Evolutionary conservation across 345 rosid species (phyloP), one percentile per base, ranked within the genome.

Genomic region (Microthlaspi erraticum): DNA sequence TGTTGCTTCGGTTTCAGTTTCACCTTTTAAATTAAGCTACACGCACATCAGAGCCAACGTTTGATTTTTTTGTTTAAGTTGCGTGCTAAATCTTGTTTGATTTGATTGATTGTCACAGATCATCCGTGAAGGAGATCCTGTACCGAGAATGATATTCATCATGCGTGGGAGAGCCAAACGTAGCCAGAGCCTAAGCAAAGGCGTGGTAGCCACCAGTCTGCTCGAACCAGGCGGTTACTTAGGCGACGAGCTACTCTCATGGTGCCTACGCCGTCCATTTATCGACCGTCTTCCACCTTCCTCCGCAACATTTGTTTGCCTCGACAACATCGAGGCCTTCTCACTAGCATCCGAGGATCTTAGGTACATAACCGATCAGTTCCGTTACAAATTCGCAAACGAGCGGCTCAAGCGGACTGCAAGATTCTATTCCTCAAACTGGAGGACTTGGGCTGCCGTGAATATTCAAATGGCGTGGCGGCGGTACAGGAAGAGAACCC

Each of bases 361-460:
- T 13, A 81, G 84, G 57, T 93, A 88, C 86, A 86, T 93, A 17
- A 91, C 97, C 0, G 92, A 91, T 10, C 97, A 93, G 37, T 93
- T 93, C 77, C 87, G 96, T 3, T 90, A 93, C 80, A 85, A 74
- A 73, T 90, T 93, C 5, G 82, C 93, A 7, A 87, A 85, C 36
- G 87, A 87, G 73, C 83, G 84, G 72, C 87, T 90, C 3, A 93
- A 86, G 80, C 66, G 96, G 62, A 93, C 86, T 0, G 89, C 96
- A 2, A 87, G 98, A 81, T 88, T 85, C 73, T 91, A 88, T 64
- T 93, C 98, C 5, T 93, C 97, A 11, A 90, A 87, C 66, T 93
- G 98, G 96, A 68, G 96, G 54, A 86, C 91, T 5, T 93, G 98
- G 97, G 98, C 97, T 0, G 97, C 97, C 0, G 97, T 93, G 55